Conservation (phyloP, 2,329 filamentous ascomycete species). For the Venturiaceae sp. region DNA sequence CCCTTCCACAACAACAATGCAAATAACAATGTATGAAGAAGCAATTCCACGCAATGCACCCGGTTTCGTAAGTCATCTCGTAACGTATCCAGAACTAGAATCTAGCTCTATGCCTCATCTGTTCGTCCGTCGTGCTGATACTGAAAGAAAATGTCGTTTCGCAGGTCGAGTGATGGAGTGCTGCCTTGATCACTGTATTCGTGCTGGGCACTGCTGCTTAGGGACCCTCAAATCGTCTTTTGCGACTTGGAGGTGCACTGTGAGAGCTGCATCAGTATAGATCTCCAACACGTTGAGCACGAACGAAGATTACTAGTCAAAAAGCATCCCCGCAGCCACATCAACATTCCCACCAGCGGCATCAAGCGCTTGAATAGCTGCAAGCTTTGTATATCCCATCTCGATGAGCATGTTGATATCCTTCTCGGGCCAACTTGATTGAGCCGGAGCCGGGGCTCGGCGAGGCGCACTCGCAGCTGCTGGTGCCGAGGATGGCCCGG, state of each 20-base stretch:
- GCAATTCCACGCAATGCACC: not conserved
- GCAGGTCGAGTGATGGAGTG: too few species aligned
- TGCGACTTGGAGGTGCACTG: not conserved
- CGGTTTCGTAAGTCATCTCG: not conserved
- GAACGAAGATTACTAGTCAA: slow-evolving; percentile 18
- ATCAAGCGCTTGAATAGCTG: slow-evolving; percentile 71
- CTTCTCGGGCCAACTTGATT: slow-evolving; percentile 44
- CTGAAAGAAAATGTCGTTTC: too few species aligned
- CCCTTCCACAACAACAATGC: not conserved
- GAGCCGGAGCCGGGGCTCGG: slow-evolving; percentile 10
- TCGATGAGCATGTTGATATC: slow-evolving; percentile 66
- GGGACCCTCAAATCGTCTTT: not conserved
- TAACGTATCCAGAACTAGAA: not conserved
- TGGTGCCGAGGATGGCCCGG: slow-evolving; percentile 3
- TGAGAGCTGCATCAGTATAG: not conserved
- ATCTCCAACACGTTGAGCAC: not conserved
- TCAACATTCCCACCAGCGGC: slow-evolving; percentile 82
- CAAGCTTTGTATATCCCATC: slow-evolving; percentile 66
- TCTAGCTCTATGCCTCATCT: too few species aligned
- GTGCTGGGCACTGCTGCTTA: too few species aligned
- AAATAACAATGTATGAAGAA: not conserved
- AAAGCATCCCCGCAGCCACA: slow-evolving; percentile 74
- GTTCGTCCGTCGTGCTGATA: too few species aligned
- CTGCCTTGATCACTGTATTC: too few species aligned
- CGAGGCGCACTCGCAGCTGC: slow-evolving; percentile 5